A percentile compares a stretch with the other conserved stretches of the same genome.
These are phyloP conservation scores for Fusarium tricinctum DNA, from an alignment of 2,329 filamentous ascomycete genomes.

Conservation along the genomic window DNA sequence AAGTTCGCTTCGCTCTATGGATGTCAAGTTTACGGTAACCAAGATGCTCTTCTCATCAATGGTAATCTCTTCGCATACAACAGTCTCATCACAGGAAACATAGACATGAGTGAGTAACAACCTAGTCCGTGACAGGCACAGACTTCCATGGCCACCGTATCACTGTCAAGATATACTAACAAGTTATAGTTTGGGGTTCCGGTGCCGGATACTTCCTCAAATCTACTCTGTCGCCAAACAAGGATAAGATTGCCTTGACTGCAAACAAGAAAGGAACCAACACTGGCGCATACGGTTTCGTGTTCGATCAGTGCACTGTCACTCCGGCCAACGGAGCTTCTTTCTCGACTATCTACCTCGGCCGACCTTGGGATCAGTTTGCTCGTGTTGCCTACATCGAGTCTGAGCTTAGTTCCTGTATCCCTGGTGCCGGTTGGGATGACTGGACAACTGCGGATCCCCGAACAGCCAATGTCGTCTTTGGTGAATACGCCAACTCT, in stretches of 20 bases:
- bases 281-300: conserved; percentile 54
- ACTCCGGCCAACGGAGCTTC: conserved; percentile 46
- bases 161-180: neutral
- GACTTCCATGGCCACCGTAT: too few relatives aligned
- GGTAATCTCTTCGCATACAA: conserved; percentile 63
- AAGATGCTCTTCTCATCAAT: conserved; percentile 64
- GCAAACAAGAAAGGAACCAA: conserved; percentile 57
- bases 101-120: conserved; percentile 56
- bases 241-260: conserved; percentile 50
- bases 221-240: conserved; percentile 51
- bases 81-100: conserved; percentile 62
- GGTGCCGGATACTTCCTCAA: conserved; percentile 61
- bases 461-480: conserved; percentile 39
- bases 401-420: conserved; percentile 30
- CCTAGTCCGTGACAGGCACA: too few relatives aligned
- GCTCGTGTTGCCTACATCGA: conserved; percentile 45
- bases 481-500: conserved; percentile 42
- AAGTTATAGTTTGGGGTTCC: conserved; percentile 52
- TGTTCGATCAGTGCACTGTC: conserved; percentile 54
- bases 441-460: conserved; percentile 43
- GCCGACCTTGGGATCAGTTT: conserved; percentile 43
- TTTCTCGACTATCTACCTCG: conserved; percentile 42
- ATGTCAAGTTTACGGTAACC: conserved; percentile 61
- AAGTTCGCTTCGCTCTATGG: conserved; percentile 56
- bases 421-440: conserved; percentile 39